Evolutionary conservation across 768 basidiomycete species (phyloP), one percentile per base, ranked within the genome.

Genomic region (Tricholoma hemisulphureum): DNA sequence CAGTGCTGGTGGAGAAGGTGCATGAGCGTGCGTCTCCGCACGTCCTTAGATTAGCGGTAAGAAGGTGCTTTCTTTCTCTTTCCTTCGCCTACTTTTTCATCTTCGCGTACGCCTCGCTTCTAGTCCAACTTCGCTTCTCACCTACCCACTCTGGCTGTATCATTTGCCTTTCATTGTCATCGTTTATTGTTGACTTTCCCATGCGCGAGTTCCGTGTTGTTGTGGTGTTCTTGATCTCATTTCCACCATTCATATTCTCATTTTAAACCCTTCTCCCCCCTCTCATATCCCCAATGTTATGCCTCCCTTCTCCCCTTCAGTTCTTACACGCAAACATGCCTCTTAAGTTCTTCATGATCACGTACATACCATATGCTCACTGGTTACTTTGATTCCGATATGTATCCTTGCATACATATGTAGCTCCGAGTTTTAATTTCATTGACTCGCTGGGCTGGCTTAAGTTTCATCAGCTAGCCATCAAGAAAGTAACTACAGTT

Each of bases 1-100:
- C 20, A 32, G 51, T n/a, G 39, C 37, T 24, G 53, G 53, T 18
- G 53, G 53, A 20, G 53, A 54, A 26, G 34, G 53, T 4, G 53
- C 53, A 6, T 54, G 28, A 49, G 24, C 20, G n/a, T n/a, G n/a
- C n/a, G n/a, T n/a, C n/a, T n/a, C n/a, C 29, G 16, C 3, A 41
- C 1, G 29, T 41, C n/a, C 37, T 5, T 28, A 32, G 23, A 41
- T 6, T 53, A 26, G 11, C 31, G 39, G 53, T 20, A 37, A 54
- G 41, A 39, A 13, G 31, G 2, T 35, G 32, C 24, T 52, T 24
- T 35, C 18, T 23, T 53, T 53, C 35, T 39, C 31, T 16, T 10
- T 37, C 10, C 16, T 13, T 20, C 18, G 1, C 51, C 32, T 24
- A 26, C 2, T 23, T 39, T 23, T 53, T 13, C 14, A 13, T 13